Conservation (phyloP, 2,329 filamentous ascomycete species). For the Cephalotrichum gorgonifer region DNA sequence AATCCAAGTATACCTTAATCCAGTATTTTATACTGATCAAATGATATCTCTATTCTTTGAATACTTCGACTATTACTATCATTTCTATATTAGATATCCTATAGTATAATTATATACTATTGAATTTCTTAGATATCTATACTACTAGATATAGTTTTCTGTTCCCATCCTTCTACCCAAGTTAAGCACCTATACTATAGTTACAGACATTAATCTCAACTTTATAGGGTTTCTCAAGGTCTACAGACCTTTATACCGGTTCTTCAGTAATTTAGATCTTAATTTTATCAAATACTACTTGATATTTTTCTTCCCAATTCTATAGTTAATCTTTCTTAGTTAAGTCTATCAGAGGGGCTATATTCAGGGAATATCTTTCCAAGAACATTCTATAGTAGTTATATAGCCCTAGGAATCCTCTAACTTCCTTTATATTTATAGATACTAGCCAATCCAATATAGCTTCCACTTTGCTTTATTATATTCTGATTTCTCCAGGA, state of each 20-base stretch:
- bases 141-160: background rate
- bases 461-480: constrained; percentile 10
- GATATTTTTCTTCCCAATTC: background rate
- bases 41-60: constrained; percentile 6
- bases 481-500: background rate
- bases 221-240: background rate
- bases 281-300: background rate
- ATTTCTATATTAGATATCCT: constrained; percentile 11
- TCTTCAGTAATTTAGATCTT: background rate
- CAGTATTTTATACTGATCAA: no score
- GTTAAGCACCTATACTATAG: background rate
- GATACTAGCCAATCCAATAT: constrained; percentile 5
- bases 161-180: background rate
- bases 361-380: constrained; percentile 1
- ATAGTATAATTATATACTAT: constrained; percentile 11
- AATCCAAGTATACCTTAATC: background rate
- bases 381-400: constrained; percentile 6
- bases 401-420: constrained; percentile 5
- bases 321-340: background rate
- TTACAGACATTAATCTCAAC: background rate
- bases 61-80: constrained; percentile 9
- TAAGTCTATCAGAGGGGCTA: background rate
- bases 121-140: constrained; percentile 2
- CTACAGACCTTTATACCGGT: no score
- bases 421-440: constrained; percentile 13